Conservation (phyloP, 345 rosid species). For the Brassica carinata region DNA sequence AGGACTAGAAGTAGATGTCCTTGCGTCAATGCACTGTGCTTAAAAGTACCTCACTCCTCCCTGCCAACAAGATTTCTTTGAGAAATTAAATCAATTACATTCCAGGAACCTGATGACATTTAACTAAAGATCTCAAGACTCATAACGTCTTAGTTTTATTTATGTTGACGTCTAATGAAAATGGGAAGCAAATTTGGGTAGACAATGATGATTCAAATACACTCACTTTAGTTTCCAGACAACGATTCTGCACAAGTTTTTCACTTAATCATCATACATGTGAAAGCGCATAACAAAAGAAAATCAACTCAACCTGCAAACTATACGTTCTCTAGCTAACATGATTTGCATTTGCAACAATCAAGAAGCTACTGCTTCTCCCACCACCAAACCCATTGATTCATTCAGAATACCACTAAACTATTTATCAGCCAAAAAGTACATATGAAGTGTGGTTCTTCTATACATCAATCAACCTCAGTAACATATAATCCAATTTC, state of each 20-base stretch:
- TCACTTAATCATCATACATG: neutral
- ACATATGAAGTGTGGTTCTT: neutral
- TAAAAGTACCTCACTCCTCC: conserved; percentile 28
- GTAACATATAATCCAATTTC: too few species aligned
- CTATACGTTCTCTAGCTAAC: neutral
- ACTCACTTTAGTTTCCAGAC: neutral
- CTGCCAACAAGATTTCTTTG: conserved; percentile 9
- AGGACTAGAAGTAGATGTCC: neutral
- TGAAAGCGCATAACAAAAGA: neutral
- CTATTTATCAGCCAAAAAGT: neutral
- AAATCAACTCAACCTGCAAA: neutral
- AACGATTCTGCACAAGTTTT: neutral
- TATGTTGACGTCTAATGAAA: conserved; percentile 5
- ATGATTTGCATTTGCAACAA: neutral
- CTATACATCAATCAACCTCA: neutral
- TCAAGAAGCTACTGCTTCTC: neutral
- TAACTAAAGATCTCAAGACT: neutral
- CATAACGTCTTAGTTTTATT: neutral
- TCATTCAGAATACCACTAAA: neutral
- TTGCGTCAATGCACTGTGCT: neutral
- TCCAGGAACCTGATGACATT: conserved; percentile 2
- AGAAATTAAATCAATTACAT: conserved; percentile 1
- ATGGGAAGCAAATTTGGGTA: conserved; percentile 11
- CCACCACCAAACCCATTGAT: neutral
- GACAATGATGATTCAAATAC: neutral